Percentiles rank a stretch among this genome's conserved stretches.
Conservation (phyloP, 169 alveolate species). For the Cryptosporidium tyzzeri region DNA sequence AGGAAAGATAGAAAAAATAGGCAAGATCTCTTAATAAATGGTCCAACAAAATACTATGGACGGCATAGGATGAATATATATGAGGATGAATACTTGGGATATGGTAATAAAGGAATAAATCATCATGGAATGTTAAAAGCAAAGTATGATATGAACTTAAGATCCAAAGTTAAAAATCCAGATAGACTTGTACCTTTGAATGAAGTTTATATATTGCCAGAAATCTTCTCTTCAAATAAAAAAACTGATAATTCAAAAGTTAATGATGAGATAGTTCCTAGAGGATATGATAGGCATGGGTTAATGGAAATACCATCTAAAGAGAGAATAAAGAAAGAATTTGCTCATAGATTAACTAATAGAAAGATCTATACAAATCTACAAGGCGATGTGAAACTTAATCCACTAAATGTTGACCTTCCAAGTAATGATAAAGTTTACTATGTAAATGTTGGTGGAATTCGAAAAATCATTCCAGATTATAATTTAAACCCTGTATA, state of each 20-base stretch:
- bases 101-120: background rate
- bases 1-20: too few species aligned
- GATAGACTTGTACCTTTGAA: constrained; percentile 38
- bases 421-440: constrained; percentile 6
- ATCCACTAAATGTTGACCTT: constrained; percentile 2
- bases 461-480: constrained; percentile 2
- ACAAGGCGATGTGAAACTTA: background rate
- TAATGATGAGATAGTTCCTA: constrained; percentile 11
- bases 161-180: constrained; percentile 24
- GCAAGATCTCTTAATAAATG: background rate
- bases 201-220: constrained; percentile 32
- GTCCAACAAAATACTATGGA: background rate
- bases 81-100: background rate
- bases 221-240: background rate
- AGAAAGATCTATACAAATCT: background rate
- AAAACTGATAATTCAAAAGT: background rate
- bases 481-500: constrained; percentile 24
- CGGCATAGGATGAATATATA: background rate
- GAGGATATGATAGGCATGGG: constrained; percentile 44
- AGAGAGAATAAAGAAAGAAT: constrained; percentile 23
- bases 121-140: background rate
- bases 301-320: constrained; percentile 17
- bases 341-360: background rate
- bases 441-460: constrained; percentile 31
- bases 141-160: background rate